Conservation (phyloP, 2,329 filamentous ascomycete species). For the Graphilbum fragrans region DNA sequence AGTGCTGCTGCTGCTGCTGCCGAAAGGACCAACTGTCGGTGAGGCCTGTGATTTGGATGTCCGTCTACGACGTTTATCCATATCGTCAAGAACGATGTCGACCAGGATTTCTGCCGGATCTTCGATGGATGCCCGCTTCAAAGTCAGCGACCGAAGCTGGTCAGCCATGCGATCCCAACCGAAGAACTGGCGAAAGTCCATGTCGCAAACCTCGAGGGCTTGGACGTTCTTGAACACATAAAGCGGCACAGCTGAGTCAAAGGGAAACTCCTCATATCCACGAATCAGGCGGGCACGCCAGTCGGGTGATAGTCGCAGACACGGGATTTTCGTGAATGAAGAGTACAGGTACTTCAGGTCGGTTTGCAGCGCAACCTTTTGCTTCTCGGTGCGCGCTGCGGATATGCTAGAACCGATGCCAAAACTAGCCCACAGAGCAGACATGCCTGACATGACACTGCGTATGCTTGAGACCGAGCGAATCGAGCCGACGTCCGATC, state of each 20-base stretch:
- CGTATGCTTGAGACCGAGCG: constrained; percentile 93
- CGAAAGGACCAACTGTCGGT: constrained; percentile 52
- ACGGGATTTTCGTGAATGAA: constrained; percentile 96
- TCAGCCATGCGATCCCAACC: constrained; percentile 93
- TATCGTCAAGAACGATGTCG: constrained; percentile 90
- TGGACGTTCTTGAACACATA: constrained; percentile 96
- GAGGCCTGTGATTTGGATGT: constrained; percentile 79
- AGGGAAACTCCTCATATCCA: constrained; percentile 95
- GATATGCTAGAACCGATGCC: constrained; percentile 71
- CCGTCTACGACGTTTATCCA: constrained; percentile 79
- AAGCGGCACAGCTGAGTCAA: constrained; percentile 93
- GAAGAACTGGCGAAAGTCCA: constrained; percentile 94
- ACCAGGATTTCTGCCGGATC: constrained; percentile 84
- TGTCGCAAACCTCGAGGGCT: constrained; percentile 83
- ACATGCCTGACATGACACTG: constrained; percentile 96
- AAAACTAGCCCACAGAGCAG: constrained; percentile 80
- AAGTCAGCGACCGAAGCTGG: constrained; percentile 75
- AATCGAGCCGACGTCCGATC: constrained; percentile 79
- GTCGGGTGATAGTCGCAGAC: constrained; percentile 79
- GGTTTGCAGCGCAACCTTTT: constrained; percentile 71
- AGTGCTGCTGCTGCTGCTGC: neutral
- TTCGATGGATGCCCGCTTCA: constrained; percentile 79
- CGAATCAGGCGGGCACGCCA: constrained; percentile 81
- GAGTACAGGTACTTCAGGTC: constrained; percentile 96
- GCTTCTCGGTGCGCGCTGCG: constrained; percentile 73